Evolutionary conservation across 495 filamentous ascomycete species (phyloP).

Genomic region (Chaetomium cochliodes): DNA sequence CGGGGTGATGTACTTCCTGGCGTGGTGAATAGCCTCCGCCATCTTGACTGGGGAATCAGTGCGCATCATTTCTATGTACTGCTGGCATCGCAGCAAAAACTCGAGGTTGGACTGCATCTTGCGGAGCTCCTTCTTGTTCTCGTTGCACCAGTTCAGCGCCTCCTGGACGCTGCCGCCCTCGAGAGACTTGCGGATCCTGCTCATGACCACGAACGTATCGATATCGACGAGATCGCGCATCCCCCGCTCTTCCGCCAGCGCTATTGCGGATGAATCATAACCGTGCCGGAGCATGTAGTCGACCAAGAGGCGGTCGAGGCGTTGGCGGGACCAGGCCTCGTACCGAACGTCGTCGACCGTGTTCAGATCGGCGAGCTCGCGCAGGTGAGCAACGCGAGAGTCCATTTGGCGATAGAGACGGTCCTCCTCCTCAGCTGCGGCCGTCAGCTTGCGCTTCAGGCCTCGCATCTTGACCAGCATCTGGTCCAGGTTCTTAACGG

Average conservation of each 20-base stretch:
- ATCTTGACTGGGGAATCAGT: conserved; percentile 57
- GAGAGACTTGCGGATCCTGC: conserved; percentile 69
- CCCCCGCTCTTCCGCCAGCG: conserved; percentile 67
- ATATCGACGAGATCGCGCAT: conserved; percentile 78
- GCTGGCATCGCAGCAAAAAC: conserved; percentile 90
- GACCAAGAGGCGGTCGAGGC: conserved; percentile 80
- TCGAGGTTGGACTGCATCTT: conserved; percentile 86
- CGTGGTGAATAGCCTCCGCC: conserved; percentile 75
- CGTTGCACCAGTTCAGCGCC: conserved; percentile 83
- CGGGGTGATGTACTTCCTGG: conserved; percentile 71
- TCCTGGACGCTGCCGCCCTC: conserved; percentile 68
- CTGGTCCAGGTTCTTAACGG: conserved; percentile 71
- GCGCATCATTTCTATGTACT: conserved; percentile 88
- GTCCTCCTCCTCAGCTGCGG: conserved; percentile 73
- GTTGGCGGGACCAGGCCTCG: conserved; percentile 78
- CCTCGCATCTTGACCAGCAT: conserved; percentile 83
- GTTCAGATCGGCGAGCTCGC: conserved; percentile 73
- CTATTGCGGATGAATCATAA: conserved; percentile 72
- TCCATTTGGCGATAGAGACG: conserved; percentile 67
- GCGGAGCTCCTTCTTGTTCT: conserved; percentile 84
- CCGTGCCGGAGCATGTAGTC: conserved; percentile 87
- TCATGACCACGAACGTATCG: conserved; percentile 81
- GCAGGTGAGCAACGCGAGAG: conserved; percentile 75
- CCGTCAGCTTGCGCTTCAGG: conserved; percentile 81
- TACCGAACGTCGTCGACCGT: conserved; percentile 90